Base-by-base conservation (phyloP, 192 early-diverging fungal genomes). In the Entomortierella beljakovae region DNA sequence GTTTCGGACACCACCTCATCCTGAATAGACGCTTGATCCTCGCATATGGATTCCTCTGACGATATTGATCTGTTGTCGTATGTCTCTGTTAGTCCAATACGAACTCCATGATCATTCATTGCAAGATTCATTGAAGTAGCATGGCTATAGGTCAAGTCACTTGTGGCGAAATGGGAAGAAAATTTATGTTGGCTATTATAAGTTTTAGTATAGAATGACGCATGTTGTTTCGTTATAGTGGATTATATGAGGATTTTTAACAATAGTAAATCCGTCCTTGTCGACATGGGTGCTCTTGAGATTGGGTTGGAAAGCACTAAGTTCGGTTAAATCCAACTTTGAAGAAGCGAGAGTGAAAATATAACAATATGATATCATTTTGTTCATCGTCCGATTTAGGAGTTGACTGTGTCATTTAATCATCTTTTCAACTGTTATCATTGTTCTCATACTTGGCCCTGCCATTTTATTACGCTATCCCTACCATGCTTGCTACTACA, bases 241-340 rank as follows among this genome's bases (percentile, higher is more conserved):
- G 20, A 2, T 22, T 53, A 10, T 7, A 22, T 52, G 15, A n/a
- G 59, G 52, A 4, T 51, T 59, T 13, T 62, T 52, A n/a, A 62
- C 68, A 29, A 56, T 13, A 10, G 25, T 70, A 40, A 70, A 61
- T 5, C 68, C 59, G 8, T 59, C 57, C 31, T 62, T 55, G 68
- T 69, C 67, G 6, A 46, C 3, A 23, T 61, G 57, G 2, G 35
- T n/a, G 26, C 51, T 61, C 0, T 5, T 38, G 15, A 18, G 28
- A 52, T 40, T 23, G 15, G 68, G 68, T 23, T 69, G 59, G 35
- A 43, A 53, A 1, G 40, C 26, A 50, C 35, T 51, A 22, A 38
- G 20, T 26, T 50, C 51, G 25, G 61, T 46, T 15, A 46, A 16
- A 46, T 46, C 20, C 5, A 20, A 13, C 37, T 38, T 38, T 38